Conservation (phyloP, 345 rosid genomes). For the Ceriops tagal region DNA sequence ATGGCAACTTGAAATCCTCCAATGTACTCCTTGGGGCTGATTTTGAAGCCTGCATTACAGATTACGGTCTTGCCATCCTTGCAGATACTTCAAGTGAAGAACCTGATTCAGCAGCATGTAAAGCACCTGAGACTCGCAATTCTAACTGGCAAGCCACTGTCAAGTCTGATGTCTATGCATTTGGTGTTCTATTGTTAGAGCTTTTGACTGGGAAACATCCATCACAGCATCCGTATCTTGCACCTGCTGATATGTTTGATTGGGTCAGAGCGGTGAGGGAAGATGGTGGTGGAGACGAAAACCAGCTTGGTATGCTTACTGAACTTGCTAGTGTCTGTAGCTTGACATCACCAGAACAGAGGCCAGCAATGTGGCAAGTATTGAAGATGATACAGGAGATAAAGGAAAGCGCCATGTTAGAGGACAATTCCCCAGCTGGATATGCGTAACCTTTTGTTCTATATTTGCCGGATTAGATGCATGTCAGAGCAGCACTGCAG, state of each 20-base stretch:
- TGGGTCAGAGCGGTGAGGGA: conserved; percentile 80
- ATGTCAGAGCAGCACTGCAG: background rate
- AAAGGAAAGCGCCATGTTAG: conserved; percentile 54
- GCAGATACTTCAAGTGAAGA: conserved; percentile 61
- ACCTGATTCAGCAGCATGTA: conserved; percentile 59
- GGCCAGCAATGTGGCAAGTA: conserved; percentile 89
- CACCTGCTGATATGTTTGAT: conserved; percentile 66
- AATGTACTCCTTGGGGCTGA: conserved; percentile 86
- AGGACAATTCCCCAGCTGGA: conserved; percentile 34
- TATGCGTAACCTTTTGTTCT: conserved; percentile 8
- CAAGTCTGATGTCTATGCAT: background rate
- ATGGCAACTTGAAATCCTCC: conserved; percentile 82
- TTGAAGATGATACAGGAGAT: conserved; percentile 79
- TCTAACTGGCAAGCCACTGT: background rate
- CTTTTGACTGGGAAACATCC: conserved; percentile 45
- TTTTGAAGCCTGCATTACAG: conserved; percentile 89
- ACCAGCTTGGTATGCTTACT: conserved; percentile 68
- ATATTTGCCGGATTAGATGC: conserved; percentile 1
- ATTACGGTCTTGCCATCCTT: conserved; percentile 66
- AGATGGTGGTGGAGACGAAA: conserved; percentile 48
- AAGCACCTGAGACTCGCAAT: conserved; percentile 79
- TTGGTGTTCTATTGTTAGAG: conserved; percentile 1
- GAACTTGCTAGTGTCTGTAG: conserved; percentile 85
- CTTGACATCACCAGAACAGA: conserved; percentile 80
- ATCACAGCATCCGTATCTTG: background rate